Base-by-base conservation (phyloP, 495 filamentous ascomycete species). In the Corynascus novoguineensis region DNA sequence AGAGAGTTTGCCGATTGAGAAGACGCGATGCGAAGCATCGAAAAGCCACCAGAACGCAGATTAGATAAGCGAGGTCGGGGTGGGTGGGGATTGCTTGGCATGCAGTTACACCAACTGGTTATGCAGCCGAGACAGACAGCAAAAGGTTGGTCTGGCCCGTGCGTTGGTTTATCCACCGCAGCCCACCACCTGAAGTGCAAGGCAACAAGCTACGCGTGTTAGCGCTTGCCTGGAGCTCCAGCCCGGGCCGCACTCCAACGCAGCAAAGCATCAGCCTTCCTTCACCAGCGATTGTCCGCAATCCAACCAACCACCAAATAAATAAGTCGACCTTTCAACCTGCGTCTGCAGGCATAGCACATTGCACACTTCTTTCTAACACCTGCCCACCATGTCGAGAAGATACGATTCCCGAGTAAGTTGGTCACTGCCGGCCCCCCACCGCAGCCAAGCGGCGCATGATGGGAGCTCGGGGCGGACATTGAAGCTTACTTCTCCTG, bases 371-470 rank as follows among this genome's bases (percentile, higher is more conserved):
- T 27, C 19, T 17, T 12, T 42, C 25, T 32, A 10, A 50, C 15
- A 24, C 28, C 57, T 59, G 41, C 54, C 55, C 70, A 67, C 34
- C 69, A 98, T 98, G 93, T 96, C 93, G 68, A 86, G 93, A 79
- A 85, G 92, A 79, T 98, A 98, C 77, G 93, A 97, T 86, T 96
- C 92, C 67, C 83, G 92, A 75, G 92, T 96, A 78, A 68, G 84
- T 78, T 69, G 45, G 40, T 32, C 41, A 34, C 32, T 52, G 50
- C 28, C 19, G 6, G 37, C 27, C 17, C 40, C 38, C 48, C 34
- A 40, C 34, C 17, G 19, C 35, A 17, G 40, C 38, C 27, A n/a
- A 45, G 7, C 15, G n/a, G 42, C 7, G 17, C 29, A 41, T 7
- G 17, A 41, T 28, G 42, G 27, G 45, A 55, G 55, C 60, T 58